phyloP scores from a whole-genome alignment of 1,139 yeast species.

The Wickerhamomyces sp. region DNA sequence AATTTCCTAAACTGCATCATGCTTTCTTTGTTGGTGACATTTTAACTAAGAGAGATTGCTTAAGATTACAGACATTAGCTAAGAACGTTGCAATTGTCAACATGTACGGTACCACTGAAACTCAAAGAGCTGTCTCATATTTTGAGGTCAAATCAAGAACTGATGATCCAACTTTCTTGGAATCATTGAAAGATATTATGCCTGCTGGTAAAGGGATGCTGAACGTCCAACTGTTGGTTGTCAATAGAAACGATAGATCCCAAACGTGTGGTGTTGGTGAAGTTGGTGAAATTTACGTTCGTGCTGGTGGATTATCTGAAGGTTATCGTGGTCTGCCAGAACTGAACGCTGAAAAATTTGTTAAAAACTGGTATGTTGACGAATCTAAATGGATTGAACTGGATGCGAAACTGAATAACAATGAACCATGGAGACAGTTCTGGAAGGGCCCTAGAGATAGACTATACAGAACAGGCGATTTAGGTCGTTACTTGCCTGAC shows the following conservation, averaged over 20 bases:
- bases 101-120: conserved; percentile 99
- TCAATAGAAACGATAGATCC: conserved; percentile 80
- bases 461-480: conserved; percentile 92
- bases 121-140: conserved; percentile 95
- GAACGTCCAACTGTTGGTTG: conserved; percentile 90
- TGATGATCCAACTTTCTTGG: conserved; percentile 68
- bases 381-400: conserved; percentile 51
- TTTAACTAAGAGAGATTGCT: conserved; percentile 92
- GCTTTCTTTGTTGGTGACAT: conserved; percentile 99
- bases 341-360: conserved; percentile 79
- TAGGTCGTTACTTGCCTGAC: conserved; percentile 93
- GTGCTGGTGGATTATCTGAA: conserved; percentile 97
- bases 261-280: conserved; percentile 98
- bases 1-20: conserved; percentile 82
- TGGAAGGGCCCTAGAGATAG: conserved; percentile 97
- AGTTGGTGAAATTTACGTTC: conserved; percentile 95
- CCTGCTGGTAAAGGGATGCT: conserved; percentile 98
- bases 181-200: conserved; percentile 88
- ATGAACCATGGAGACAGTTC: conserved; percentile 68
- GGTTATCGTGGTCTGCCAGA: conserved; percentile 93
- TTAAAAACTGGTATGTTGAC: conserved; percentile 84
- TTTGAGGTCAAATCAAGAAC: conserved; percentile 78
- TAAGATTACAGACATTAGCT: conserved; percentile 87
- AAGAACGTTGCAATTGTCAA: conserved; percentile 86
- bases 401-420: conserved; percentile 37